A percentile compares a stretch with the other conserved stretches of the same genome.
Evolutionary conservation across 129 eudicot genomes (phyloP).

Genomic region (Deinandra increscens): DNA sequence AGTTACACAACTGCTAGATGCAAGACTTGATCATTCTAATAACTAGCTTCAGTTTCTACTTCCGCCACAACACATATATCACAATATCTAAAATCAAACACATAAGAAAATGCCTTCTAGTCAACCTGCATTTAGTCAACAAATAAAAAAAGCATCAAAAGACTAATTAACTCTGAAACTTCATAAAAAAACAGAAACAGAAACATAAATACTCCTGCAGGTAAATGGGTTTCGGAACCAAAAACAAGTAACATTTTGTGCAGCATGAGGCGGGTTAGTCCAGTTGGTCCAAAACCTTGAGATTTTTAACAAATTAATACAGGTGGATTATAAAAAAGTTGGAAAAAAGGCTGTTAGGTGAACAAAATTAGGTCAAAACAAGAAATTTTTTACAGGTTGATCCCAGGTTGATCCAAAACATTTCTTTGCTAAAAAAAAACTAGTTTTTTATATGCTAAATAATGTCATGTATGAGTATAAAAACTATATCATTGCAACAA

Average conservation of each 20-base stretch:
- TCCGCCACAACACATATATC: background rate
- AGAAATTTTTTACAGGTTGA: background rate
- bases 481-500: background rate
- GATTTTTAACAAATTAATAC: background rate
- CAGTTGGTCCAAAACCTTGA: background rate
- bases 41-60: background rate
- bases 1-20: constrained; percentile 6
- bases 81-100: background rate
- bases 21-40: background rate
- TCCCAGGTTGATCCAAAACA: background rate
- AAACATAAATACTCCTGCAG: background rate
- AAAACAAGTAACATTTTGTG: background rate
- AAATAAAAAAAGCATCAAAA: background rate
- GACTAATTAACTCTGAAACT: background rate
- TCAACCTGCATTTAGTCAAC: background rate
- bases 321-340: background rate
- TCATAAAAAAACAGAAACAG: background rate
- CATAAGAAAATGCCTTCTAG: background rate
- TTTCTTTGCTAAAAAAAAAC: background rate
- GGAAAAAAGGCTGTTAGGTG: background rate
- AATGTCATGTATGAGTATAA: background rate
- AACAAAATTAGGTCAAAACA: background rate
- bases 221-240: background rate
- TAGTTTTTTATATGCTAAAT: background rate
- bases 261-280: background rate